Percentiles rank a stretch among this genome's conserved stretches.
Conservation (phyloP, 495 filamentous ascomycete species). For the Bryoglossum gracile region DNA sequence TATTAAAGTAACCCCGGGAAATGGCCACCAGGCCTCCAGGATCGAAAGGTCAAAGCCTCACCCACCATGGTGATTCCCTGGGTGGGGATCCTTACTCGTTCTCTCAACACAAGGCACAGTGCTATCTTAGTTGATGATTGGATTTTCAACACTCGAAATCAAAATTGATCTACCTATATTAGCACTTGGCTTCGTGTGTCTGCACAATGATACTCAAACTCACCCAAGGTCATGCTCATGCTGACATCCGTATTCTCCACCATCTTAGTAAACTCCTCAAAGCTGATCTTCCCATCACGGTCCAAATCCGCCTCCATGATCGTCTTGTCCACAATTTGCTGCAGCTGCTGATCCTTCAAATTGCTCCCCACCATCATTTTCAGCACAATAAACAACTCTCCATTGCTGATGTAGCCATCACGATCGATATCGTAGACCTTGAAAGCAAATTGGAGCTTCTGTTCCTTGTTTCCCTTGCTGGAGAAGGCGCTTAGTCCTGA, state of each 20-base stretch:
- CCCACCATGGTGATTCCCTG: too few species aligned
- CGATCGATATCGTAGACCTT: slow-evolving; percentile 99
- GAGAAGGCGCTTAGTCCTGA: slow-evolving; percentile 92
- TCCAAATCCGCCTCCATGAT: slow-evolving; percentile 99
- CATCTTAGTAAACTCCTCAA: slow-evolving; percentile 98
- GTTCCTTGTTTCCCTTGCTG: slow-evolving; percentile 97
- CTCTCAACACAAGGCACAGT: too few species aligned
- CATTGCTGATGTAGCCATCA: slow-evolving; percentile 97
- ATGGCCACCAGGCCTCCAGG: too few species aligned
- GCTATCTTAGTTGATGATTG: too few species aligned
- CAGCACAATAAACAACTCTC: slow-evolving; percentile 96
- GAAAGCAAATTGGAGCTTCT: slow-evolving; percentile 97
- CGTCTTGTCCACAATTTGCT: slow-evolving; percentile 98
- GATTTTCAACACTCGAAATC: too few species aligned
- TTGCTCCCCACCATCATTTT: slow-evolving; percentile 99
- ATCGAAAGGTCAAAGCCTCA: too few species aligned
- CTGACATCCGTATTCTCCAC: slow-evolving; percentile 96
- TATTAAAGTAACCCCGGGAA: too few species aligned
- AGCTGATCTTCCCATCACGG: slow-evolving; percentile 95
- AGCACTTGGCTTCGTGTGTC: too few species aligned
- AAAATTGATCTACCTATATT: too few species aligned
- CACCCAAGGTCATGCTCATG: slow-evolving; percentile 97
- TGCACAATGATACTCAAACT: too few species aligned
- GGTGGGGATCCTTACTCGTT: too few species aligned
- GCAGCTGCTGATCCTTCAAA: slow-evolving; percentile 96